Evolutionary conservation across 164 flowering plant species (phyloP), one percentile per base, ranked within the genome.

Genomic region (Brasenia schreberi): DNA sequence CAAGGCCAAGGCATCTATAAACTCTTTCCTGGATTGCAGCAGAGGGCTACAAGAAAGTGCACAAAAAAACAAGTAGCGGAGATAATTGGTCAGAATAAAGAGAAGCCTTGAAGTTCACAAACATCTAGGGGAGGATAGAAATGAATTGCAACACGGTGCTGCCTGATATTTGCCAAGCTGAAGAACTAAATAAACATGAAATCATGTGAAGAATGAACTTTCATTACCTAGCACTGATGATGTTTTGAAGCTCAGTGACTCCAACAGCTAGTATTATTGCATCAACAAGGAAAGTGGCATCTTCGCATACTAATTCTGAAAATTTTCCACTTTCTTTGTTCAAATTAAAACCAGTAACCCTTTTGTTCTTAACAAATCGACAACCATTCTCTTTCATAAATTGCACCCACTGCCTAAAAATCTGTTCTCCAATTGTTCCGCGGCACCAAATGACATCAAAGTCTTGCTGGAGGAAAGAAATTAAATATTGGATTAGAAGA

Each of bases 331-430:
- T 81, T 68, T 79, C 84, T 66, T 81, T 83, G 66, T 80, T 68
- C 11, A 78, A 4, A 52, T 67, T 62, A 63, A 87, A 74, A 73
- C 83, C 86, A n/a, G 84, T 83, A 43, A 84, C 80, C 64, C 42
- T 75, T 73, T 62, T 71, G n/a, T 71, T 71, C 61, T 79, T 79
- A 64, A 80, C 18, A 67, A 83, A 73, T 60, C 71, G 68, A 73
- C 91, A 79, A 19, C 84, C 85, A 62, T 74, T 76, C 19, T 58
- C 65, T 80, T 70, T 78, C 76, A 84, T 61, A 17, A 64, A 74
- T 10, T 79, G 87, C 71, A 74, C 70, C 91, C 85, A 86, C 69
- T 87, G 91, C 66, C 71, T 18, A 63, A 86, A 86, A 62, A 84
- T 79, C 71, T 77, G 78, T 43, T 83, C 88, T 62, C 64, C 66